phyloP scores from a whole-genome alignment of 768 basidiomycete species.

The Lactarius psammicola region DNA sequence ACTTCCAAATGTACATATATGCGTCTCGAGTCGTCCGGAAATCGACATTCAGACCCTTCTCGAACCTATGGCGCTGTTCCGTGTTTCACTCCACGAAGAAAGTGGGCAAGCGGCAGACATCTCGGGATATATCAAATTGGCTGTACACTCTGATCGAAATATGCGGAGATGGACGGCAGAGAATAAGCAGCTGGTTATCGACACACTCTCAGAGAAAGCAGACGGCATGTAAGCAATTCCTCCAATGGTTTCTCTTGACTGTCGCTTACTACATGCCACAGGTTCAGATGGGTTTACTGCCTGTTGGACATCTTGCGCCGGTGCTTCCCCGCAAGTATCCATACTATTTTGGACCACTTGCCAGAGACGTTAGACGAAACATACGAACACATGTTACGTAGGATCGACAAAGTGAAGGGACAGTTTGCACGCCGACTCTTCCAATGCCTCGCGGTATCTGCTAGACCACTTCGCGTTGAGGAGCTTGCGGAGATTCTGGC shows the following conservation, averaged over 20 bases:
- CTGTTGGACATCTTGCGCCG: neutral
- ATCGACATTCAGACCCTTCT: neutral
- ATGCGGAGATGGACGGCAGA: conserved; percentile 5
- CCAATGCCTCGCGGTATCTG: neutral
- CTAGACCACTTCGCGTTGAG: neutral
- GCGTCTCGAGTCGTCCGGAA: conserved; percentile 9
- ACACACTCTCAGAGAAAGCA: neutral
- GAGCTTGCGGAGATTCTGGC: neutral
- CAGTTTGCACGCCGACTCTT: neutral
- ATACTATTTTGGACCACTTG: neutral
- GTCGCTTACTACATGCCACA: neutral
- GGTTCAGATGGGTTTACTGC: conserved; percentile 8
- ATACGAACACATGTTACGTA: neutral
- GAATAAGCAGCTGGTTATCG: conserved; percentile 8
- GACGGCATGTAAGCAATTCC: conserved; percentile 2
- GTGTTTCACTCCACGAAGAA: conserved; percentile 7
- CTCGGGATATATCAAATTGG: neutral
- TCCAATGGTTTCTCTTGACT: neutral
- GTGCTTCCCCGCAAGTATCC: neutral
- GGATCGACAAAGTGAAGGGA: neutral
- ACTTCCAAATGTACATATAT: neutral
- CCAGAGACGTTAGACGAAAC: neutral
- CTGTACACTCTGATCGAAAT: neutral
- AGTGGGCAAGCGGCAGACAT: conserved; percentile 11
- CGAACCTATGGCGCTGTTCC: neutral